A percentile compares a stretch with the other conserved stretches of the same genome.
These are phyloP conservation scores for Colletotrichum sp. DNA, from an alignment of 2,329 filamentous ascomycete species.

Conservation along the genomic window DNA sequence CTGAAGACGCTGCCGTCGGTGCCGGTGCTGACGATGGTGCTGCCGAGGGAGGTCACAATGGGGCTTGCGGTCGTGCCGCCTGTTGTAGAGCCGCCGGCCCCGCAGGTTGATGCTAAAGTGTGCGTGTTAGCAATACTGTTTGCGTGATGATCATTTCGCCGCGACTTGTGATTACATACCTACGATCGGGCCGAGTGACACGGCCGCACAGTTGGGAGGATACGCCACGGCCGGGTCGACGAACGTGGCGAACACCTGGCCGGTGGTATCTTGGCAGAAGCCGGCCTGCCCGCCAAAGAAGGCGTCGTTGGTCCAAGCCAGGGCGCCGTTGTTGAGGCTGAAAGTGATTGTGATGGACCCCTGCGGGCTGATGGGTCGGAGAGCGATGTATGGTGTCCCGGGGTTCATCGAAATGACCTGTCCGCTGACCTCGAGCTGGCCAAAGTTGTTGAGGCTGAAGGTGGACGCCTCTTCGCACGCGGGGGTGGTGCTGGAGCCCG, in stretches of 20 bases:
- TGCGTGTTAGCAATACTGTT: not conserved
- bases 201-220: not conserved
- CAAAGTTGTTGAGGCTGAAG: not conserved
- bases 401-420: not conserved
- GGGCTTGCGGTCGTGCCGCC: not conserved
- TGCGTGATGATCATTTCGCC: not conserved
- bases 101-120: not conserved
- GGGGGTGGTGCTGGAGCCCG: not conserved
- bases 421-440: not conserved
- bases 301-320: not conserved
- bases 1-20: not conserved
- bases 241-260: conserved; percentile 7
- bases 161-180: not conserved
- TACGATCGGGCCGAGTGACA: not conserved
- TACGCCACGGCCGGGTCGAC: conserved; percentile 8
- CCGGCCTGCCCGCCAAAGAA: conserved; percentile 16
- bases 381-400: conserved; percentile 5
- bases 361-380: not conserved
- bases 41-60: not conserved
- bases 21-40: conserved; percentile 3
- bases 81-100: not conserved
- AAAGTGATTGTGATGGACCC: conserved; percentile 6
- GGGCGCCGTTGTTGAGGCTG: not conserved
- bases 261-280: conserved; percentile 11
- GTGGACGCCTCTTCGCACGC: not conserved